Percentiles rank a stretch among this genome's conserved stretches.
Conservation (phyloP, 768 basidiomycete genomes). For the Leccinum rimulosum region DNA sequence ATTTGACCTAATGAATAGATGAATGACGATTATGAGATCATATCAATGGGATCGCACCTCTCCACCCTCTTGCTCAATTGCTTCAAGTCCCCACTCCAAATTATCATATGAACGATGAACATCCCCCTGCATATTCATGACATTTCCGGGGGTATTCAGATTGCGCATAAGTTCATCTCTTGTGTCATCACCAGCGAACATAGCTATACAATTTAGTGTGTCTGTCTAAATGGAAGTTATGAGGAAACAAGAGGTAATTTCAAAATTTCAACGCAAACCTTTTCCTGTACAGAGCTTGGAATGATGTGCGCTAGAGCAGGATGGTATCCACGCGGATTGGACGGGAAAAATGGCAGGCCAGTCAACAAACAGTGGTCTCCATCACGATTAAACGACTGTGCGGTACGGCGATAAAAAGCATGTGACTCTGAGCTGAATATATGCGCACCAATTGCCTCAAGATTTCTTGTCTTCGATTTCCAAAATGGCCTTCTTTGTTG, state of each 20-base stretch:
- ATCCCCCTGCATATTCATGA: background rate
- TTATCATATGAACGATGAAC: background rate
- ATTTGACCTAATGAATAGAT: conserved; percentile 1
- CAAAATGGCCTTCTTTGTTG: background rate
- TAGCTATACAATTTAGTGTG: background rate
- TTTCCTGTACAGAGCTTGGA: background rate
- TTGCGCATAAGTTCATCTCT: too few relatives aligned
- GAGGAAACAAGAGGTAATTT: background rate
- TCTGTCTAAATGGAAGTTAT: background rate
- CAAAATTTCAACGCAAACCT: background rate
- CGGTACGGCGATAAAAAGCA: background rate
- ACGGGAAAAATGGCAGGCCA: background rate
- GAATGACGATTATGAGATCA: background rate
- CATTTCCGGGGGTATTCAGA: background rate
- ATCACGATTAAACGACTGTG: background rate
- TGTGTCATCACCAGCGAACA: background rate
- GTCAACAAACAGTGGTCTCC: background rate
- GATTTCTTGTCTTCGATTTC: background rate
- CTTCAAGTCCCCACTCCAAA: conserved; percentile 1
- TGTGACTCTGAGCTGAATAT: background rate
- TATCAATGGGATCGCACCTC: background rate
- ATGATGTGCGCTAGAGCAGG: background rate
- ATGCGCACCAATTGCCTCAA: conserved; percentile 6
- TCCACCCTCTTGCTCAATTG: background rate
- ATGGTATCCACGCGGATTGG: background rate